phyloP scores from a whole-genome alignment of 2,329 filamentous ascomycete genomes.

The Tolypocladium tropicale region DNA sequence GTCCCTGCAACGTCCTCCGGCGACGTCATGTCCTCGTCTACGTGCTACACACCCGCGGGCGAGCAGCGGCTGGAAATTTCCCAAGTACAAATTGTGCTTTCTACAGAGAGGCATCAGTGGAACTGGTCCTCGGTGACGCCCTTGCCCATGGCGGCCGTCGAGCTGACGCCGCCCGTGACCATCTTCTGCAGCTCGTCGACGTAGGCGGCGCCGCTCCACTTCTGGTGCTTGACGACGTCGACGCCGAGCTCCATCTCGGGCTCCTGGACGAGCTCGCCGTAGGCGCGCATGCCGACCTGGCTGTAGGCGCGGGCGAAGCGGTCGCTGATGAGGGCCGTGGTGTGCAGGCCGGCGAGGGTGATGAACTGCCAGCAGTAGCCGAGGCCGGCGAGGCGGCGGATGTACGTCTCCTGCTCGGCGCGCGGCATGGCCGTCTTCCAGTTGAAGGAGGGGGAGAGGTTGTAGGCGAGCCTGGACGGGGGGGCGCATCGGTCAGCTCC shows the following conservation, averaged over 20 bases:
- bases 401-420: conserved; percentile 93
- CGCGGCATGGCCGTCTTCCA: conserved; percentile 96
- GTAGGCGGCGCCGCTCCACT: conserved; percentile 94
- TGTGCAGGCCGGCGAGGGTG: conserved; percentile 94
- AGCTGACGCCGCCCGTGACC: conserved; percentile 87
- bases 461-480: conserved; percentile 71
- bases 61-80: too few relatives aligned
- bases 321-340: conserved; percentile 84
- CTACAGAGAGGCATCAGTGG: conserved; percentile 14
- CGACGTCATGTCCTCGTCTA: neutral
- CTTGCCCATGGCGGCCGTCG: conserved; percentile 91
- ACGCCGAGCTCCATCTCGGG: conserved; percentile 86
- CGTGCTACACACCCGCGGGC: too few relatives aligned
- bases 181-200: conserved; percentile 94
- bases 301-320: conserved; percentile 78
- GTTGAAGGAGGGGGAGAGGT: conserved; percentile 98
- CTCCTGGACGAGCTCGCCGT: conserved; percentile 95
- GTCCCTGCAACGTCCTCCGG: neutral
- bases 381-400: conserved; percentile 71
- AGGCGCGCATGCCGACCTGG: conserved; percentile 82
- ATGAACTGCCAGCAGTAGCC: conserved; percentile 99
- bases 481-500: too few relatives aligned
- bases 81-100: neutral
- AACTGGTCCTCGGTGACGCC: conserved; percentile 99
- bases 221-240: conserved; percentile 97